Evolutionary conservation across 2,329 filamentous ascomycete genomes (phyloP).

Genomic region (Endothia cerciana): DNA sequence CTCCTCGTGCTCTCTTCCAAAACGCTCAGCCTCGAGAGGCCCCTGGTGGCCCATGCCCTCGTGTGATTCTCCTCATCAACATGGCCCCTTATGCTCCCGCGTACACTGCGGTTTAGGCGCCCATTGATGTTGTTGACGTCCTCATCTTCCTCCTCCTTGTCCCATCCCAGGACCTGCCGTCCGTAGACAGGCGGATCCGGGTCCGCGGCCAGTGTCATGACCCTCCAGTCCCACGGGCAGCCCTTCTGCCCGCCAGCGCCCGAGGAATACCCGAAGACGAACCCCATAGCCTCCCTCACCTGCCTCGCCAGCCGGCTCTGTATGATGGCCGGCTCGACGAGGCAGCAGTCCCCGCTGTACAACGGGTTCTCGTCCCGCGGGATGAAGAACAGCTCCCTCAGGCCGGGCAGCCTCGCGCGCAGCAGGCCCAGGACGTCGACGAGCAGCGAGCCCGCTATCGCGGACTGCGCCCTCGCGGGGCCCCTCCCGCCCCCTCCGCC

Average conservation of each 20-base stretch:
- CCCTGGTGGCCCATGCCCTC: background rate
- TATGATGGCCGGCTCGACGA: conserved; percentile 38
- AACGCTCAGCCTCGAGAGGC: conserved; percentile 9
- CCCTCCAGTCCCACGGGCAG: conserved; percentile 39
- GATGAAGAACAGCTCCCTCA: conserved; percentile 51
- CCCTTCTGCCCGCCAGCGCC: conserved; percentile 39
- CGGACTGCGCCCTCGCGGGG: background rate
- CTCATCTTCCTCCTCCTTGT: background rate
- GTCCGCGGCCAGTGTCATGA: conserved; percentile 38
- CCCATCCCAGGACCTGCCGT: conserved; percentile 31
- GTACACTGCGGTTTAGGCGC: background rate
- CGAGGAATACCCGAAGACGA: conserved; percentile 37
- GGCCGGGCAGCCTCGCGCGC: conserved; percentile 42
- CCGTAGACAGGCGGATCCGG: conserved; percentile 29
- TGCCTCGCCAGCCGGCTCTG: conserved; percentile 43
- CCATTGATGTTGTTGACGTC: background rate
- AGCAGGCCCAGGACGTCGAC: conserved; percentile 46
- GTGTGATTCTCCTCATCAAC: background rate
- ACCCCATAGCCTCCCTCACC: conserved; percentile 40
- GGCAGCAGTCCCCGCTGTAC: conserved; percentile 36
- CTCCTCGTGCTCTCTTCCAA: conserved; percentile 25
- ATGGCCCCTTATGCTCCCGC: background rate
- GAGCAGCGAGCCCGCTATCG: conserved; percentile 44
- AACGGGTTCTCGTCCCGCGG: conserved; percentile 43
- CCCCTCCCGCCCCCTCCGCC: background rate